Percentiles rank a stretch among this genome's conserved stretches.
phyloP scores from a whole-genome alignment of 2,329 filamentous ascomycete genomes.

The Periconia macrospinosa region DNA sequence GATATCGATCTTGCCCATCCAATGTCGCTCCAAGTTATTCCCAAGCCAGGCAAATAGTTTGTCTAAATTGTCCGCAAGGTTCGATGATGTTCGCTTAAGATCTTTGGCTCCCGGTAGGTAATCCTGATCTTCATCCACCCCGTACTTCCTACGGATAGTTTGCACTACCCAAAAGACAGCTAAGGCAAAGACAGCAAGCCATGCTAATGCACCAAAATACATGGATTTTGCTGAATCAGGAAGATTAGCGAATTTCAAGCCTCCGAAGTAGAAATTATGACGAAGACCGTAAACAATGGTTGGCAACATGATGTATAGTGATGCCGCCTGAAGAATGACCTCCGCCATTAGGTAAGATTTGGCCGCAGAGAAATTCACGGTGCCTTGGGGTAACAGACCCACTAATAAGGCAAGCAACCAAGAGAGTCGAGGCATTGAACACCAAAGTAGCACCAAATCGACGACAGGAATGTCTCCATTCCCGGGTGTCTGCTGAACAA shows the following conservation, averaged over 20 bases:
- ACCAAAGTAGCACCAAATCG: slow-evolving; percentile 36
- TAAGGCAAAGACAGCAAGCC: slow-evolving; percentile 19
- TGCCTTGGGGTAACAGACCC: slow-evolving; percentile 10
- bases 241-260: slow-evolving; percentile 13
- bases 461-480: slow-evolving; percentile 24
- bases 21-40: slow-evolving; percentile 7
- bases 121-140: background rate
- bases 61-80: too few species aligned
- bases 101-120: background rate
- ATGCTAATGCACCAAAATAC: slow-evolving; percentile 34
- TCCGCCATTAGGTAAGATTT: slow-evolving; percentile 26
- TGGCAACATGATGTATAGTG: slow-evolving; percentile 21
- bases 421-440: slow-evolving; percentile 33
- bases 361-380: slow-evolving; percentile 10
- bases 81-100: too few species aligned
- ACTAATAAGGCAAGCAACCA: slow-evolving; percentile 24
- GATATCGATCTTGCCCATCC: slow-evolving; percentile 8
- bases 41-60: slow-evolving; percentile 1
- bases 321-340: slow-evolving; percentile 26
- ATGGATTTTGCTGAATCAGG: slow-evolving; percentile 23
- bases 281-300: slow-evolving; percentile 29
- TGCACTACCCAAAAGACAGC: slow-evolving; percentile 8
- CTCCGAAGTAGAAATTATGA: slow-evolving; percentile 28
- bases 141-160: background rate
- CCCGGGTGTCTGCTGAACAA: slow-evolving; percentile 22